Evolutionary conservation across 192 early-diverging fungal species (phyloP).

Genomic region (Rhizoclosmatium globosum): DNA sequence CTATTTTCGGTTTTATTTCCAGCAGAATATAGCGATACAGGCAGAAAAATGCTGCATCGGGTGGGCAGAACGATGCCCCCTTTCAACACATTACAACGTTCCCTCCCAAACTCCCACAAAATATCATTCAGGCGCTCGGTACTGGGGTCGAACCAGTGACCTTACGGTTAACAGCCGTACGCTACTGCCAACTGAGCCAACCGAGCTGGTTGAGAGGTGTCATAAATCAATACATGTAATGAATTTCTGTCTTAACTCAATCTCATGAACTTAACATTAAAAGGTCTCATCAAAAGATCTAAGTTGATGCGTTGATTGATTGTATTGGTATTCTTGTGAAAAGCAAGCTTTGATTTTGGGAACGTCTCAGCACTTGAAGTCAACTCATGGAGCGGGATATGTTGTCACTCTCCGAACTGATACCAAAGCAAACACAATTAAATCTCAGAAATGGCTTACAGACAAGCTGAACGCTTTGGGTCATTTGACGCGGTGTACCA

Average conservation of each 20-base stretch:
- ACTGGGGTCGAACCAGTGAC: background rate
- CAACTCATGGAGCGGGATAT: constrained; percentile 57
- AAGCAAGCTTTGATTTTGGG: constrained; percentile 45
- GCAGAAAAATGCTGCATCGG: too few species aligned
- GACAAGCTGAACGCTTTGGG: background rate
- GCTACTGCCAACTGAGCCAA: background rate
- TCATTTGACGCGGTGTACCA: background rate
- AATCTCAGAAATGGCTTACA: background rate
- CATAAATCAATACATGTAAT: background rate
- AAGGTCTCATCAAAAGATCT: background rate
- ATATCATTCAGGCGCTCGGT: background rate
- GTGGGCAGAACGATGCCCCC: too few species aligned
- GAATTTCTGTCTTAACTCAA: background rate
- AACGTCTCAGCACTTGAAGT: constrained; percentile 60
- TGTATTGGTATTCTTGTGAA: background rate
- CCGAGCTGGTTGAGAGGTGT: background rate
- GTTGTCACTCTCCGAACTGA: constrained; percentile 41
- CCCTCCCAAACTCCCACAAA: background rate
- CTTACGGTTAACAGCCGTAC: background rate
- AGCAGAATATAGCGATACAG: too few species aligned
- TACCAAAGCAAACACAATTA: background rate
- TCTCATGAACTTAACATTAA: background rate
- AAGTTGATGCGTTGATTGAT: background rate
- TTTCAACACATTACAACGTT: too few species aligned
- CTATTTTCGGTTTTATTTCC: too few species aligned